Evolutionary conservation across 1,284 basidiomycete species (phyloP), one percentile per base, ranked within the genome.

Genomic region (Sporisorium reilianum): DNA sequence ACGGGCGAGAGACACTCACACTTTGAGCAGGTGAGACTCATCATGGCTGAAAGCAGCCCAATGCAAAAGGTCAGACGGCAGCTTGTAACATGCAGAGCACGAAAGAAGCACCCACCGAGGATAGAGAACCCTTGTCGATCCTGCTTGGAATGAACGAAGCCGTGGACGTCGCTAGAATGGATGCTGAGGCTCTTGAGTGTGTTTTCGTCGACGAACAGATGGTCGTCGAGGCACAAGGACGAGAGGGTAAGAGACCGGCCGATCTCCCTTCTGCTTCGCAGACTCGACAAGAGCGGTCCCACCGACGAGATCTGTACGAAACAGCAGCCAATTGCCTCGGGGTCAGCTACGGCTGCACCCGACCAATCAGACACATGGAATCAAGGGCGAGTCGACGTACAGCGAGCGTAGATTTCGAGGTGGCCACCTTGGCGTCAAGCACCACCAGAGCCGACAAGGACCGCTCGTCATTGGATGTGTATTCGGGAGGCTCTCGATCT

Each of bases 201-300:
- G 25, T 74, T 64, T 11, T 74, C 71, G 32, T 74, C 71, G 34
- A 74, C n/a, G 46, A 68, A 74, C 18, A 74, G 49, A 28, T 60
- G 68, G 46, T 65, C 52, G 25, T 62, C 38, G 1, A 74, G 46
- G 30, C 65, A 64, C 14, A 74, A 42, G 3, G 65, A 46, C 5
- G 54, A 44, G 1, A 74, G 44, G 14, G 61, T 38, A 16, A 74
- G 36, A 22, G 62, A 55, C 10, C 50, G 38, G 22, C 65, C 65
- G 16, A 64, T 26, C 14, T 68, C 65, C 5, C 55, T 30, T 22
- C 38, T 45, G 30, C 45, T 55, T 16, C 71, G 61, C 3, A 74
- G 50, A 26, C 62, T 56, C 30, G 65, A 61, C 26, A 74, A 34
- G 22, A 74, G 62, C 11, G 71, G 71, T 11, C 53, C 65, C 6